These are phyloP conservation scores for Globisporangium ultimum DNA, from an alignment of 352 stramenopile species.

Conservation along the genomic window DNA sequence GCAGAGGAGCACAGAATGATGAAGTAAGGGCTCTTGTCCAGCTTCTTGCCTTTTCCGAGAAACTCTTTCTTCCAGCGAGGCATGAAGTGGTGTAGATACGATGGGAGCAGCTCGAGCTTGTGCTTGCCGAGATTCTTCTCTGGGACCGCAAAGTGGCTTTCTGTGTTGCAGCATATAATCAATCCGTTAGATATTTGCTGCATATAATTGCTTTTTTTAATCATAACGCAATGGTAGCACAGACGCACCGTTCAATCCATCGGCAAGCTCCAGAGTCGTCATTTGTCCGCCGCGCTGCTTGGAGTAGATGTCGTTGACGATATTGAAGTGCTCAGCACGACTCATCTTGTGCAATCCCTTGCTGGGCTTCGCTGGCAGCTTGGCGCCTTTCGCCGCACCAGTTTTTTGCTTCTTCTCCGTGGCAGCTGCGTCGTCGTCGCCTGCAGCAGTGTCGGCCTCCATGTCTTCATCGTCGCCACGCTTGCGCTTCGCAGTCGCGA, in stretches of 20 bases:
- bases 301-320: constrained; percentile 75
- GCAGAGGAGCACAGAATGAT: constrained; percentile 92
- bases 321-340: constrained; percentile 68
- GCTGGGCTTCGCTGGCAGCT: constrained; percentile 27
- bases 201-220: no score
- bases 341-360: constrained; percentile 84
- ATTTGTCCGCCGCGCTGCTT: constrained; percentile 77
- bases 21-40: constrained; percentile 89
- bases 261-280: constrained; percentile 78
- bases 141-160: constrained; percentile 62
- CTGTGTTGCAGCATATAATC: constrained; percentile 16
- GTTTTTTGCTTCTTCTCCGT: constrained; percentile 6
- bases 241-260: constrained; percentile 65
- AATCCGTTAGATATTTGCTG: no score
- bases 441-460: constrained; percentile 9
- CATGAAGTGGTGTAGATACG: constrained; percentile 74
- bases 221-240: neutral
- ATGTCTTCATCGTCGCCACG: constrained; percentile 16
- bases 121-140: constrained; percentile 70
- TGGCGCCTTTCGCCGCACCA: constrained; percentile 6
- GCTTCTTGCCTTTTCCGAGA: constrained; percentile 62
- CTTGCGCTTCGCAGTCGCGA: constrained; percentile 42
- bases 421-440: constrained; percentile 3
- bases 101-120: constrained; percentile 61
- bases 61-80: constrained; percentile 79